Conservation (phyloP, 2,329 filamentous ascomycete genomes). For the Fusarium sterilihyphosum region DNA sequence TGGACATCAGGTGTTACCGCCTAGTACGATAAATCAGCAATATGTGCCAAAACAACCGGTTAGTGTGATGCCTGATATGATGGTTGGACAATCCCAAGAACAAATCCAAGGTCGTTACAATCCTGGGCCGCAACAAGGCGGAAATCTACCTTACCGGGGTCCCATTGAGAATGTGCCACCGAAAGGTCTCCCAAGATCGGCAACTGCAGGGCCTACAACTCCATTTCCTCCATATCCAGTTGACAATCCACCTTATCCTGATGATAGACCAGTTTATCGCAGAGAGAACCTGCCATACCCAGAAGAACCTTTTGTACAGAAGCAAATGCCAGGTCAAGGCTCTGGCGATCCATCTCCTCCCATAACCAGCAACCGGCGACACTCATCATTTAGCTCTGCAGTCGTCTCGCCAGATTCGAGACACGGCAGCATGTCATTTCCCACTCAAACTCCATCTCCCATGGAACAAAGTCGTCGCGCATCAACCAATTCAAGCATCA, state of each 20-base stretch:
- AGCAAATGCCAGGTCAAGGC: background rate
- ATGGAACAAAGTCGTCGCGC: constrained; percentile 39
- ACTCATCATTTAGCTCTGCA: constrained; percentile 40
- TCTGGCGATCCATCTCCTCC: background rate
- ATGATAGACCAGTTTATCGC: background rate
- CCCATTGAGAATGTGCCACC: constrained; percentile 24
- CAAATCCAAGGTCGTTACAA: background rate
- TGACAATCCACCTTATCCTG: constrained; percentile 26
- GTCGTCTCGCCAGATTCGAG: constrained; percentile 44
- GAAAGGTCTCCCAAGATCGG: constrained; percentile 27
- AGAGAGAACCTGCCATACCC: constrained; percentile 18
- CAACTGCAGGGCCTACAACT: constrained; percentile 29
- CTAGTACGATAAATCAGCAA: background rate
- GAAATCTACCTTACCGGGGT: constrained; percentile 25
- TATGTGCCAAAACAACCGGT: constrained; percentile 29
- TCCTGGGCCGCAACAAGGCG: constrained; percentile 2
- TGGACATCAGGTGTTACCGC: constrained; percentile 1
- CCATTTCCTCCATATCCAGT: constrained; percentile 30
- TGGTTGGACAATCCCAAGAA: constrained; percentile 8
- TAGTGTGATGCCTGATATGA: constrained; percentile 39
- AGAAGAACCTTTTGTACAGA: constrained; percentile 19
- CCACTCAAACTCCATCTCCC: constrained; percentile 45
- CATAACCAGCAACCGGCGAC: constrained; percentile 26
- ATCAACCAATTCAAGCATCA: constrained; percentile 31
- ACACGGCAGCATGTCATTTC: constrained; percentile 40